Evolutionary conservation across 306 rosid species (phyloP).

Genomic region (Arachis stenosperma): DNA sequence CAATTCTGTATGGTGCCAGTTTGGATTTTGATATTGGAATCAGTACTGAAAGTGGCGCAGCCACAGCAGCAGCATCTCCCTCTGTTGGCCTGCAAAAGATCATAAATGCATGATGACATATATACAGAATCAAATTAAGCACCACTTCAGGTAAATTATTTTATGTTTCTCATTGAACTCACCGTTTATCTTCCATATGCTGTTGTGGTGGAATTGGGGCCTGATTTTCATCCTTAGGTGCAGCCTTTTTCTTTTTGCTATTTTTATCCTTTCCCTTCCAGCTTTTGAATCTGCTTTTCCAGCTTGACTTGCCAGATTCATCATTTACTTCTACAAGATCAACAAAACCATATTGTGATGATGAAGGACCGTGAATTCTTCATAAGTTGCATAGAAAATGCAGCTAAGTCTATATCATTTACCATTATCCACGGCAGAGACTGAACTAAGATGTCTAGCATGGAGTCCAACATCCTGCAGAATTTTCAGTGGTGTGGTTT

Average conservation of each 20-base stretch:
- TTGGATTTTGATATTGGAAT: constrained; percentile 68
- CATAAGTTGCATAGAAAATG: constrained; percentile 1
- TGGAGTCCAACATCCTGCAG: constrained; percentile 80
- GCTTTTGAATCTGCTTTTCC: constrained; percentile 88
- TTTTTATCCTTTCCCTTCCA: constrained; percentile 96
- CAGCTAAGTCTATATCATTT: constrained; percentile 33
- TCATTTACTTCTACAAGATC: constrained; percentile 68
- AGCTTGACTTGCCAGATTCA: constrained; percentile 78
- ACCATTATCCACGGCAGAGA: constrained; percentile 83
- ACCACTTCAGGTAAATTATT: constrained; percentile 5
- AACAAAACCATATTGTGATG: constrained; percentile 21
- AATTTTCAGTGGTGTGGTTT: constrained; percentile 31
- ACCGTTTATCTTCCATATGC: constrained; percentile 78
- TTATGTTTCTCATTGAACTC: constrained; percentile 41
- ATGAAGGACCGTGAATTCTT: background rate
- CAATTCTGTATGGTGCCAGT: constrained; percentile 78
- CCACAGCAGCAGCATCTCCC: constrained; percentile 32
- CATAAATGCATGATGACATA: constrained; percentile 10
- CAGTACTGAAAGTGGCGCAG: constrained; percentile 60
- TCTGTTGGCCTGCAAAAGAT: constrained; percentile 65
- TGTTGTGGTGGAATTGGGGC: constrained; percentile 73
- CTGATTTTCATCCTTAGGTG: constrained; percentile 51
- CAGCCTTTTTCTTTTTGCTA: constrained; percentile 73
- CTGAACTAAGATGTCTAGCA: constrained; percentile 80
- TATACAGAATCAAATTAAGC: constrained; percentile 3